Evolutionary conservation across 805 yeast genomes (phyloP), one percentile per base, ranked within the genome.

Genomic region (Kazachstania taianensis): DNA sequence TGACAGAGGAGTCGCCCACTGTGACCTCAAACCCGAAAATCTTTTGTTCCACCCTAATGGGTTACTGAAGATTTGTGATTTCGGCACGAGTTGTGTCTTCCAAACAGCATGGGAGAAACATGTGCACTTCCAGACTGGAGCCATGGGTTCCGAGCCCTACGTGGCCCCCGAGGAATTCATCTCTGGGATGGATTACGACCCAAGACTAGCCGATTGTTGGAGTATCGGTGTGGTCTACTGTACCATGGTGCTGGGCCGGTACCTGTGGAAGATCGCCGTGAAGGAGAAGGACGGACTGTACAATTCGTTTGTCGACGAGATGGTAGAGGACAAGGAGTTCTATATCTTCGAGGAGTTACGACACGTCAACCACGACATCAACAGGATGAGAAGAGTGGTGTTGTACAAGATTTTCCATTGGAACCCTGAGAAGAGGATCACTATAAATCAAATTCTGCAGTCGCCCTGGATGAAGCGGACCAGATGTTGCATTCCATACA

Each of bases 11-110:
- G 89, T 87, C 19, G 89, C 96, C 1, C 96, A 87, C 59, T 81
- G 95, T 52, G 96, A 87, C 52, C 64, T 87, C 41, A 87, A 87
- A 58, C 86, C 94, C 5, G 96, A 87, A 51, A 87, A 87, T 56
- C 64, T 87, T 20, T 56, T 87, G 26, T 62, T 87, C 30, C 78
- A 84, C 5, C 67, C 72, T 13, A 62, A 66, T 41, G 92, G 92
- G 6, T 66, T 72, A 37, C 63, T 78, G 39, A 79, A 78, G 50
- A 76, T 80, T 33, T 72, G 83, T 28, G 96, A 87, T 57, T 87
- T 87, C 59, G 96, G 96, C 24, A 84, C 89, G 33, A 79, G 94
- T 33, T 86, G 82, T 41, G 94, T 92, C 20, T 82, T 87, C 58
- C 75, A 82, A 44, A 85, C 94, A 39, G 85, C 86, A 3, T 87